A percentile compares a stretch with the other conserved stretches of the same genome.
Conservation (phyloP, 805 yeast genomes). For the Candida cerambycidarum region DNA sequence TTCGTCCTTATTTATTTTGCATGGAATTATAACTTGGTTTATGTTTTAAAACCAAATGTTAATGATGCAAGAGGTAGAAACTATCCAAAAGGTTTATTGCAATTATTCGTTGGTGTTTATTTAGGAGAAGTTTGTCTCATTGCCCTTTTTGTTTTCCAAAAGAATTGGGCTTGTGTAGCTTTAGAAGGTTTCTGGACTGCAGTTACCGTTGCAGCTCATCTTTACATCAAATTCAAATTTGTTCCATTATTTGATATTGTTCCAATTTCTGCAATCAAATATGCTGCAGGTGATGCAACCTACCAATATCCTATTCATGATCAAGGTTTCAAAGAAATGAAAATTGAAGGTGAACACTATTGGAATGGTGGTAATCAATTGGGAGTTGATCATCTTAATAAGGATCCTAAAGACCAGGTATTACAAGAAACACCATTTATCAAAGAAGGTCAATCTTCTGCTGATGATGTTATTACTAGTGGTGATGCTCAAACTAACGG, state of each 20-base stretch:
- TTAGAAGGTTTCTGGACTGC: conserved; percentile 61
- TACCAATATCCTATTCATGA: conserved; percentile 60
- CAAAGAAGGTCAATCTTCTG: conserved; percentile 1
- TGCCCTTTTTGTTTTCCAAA: conserved; percentile 73
- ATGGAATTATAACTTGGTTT: conserved; percentile 58
- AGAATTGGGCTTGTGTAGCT: conserved; percentile 77
- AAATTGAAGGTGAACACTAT: conserved; percentile 48
- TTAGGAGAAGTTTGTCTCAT: conserved; percentile 67
- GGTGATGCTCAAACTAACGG: conserved; percentile 12
- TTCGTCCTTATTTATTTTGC: conserved; percentile 60
- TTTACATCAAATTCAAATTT: conserved; percentile 58
- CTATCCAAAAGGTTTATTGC: conserved; percentile 71
- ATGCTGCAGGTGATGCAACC: conserved; percentile 43
- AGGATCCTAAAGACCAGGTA: conserved; percentile 19
- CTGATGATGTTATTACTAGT: conserved; percentile 4
- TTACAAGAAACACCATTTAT: conserved; percentile 12
- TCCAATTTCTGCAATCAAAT: conserved; percentile 62
- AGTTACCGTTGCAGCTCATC: conserved; percentile 59
- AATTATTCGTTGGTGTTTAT: conserved; percentile 69
- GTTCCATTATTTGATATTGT: conserved; percentile 65
- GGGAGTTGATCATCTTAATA: conserved; percentile 23
- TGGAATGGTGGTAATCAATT: conserved; percentile 47
- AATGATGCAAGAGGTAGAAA: conserved; percentile 69
- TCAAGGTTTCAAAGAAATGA: conserved; percentile 62
- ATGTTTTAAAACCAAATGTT: conserved; percentile 57